A percentile compares a stretch with the other conserved stretches of the same genome.
These are phyloP conservation scores for Calocybe gangraenosa DNA, from an alignment of 768 basidiomycete species.

Conservation along the genomic window DNA sequence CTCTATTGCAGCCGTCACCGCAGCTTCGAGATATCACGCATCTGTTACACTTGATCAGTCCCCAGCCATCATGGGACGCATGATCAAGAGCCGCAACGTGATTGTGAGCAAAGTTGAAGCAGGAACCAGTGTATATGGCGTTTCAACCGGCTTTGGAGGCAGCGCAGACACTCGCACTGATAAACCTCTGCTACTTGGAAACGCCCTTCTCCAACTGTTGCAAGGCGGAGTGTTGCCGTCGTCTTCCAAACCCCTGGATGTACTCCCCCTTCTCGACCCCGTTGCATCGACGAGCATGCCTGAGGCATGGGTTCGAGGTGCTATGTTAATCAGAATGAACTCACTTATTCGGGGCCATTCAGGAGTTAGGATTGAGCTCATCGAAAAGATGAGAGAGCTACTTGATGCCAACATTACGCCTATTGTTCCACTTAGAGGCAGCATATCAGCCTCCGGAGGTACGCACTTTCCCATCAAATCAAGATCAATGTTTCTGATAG, in stretches of 20 bases:
- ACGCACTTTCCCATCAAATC: conserved; percentile 13
- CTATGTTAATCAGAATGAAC: conserved; percentile 85
- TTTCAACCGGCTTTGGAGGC: conserved; percentile 84
- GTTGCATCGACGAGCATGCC: conserved; percentile 72
- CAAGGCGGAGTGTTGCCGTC: conserved; percentile 73
- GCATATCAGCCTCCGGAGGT: conserved; percentile 83
- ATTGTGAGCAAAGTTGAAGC: conserved; percentile 64
- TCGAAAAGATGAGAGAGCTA: conserved; percentile 73
- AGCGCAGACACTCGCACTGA: conserved; percentile 83
- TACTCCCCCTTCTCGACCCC: conserved; percentile 70
- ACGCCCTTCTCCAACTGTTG: conserved; percentile 83
- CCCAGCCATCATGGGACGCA: conserved; percentile 40
- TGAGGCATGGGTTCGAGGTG: conserved; percentile 83
- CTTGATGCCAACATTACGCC: conserved; percentile 72
- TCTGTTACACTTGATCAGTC: conserved; percentile 48
- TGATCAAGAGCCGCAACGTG: conserved; percentile 60
- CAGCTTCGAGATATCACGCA: conserved; percentile 61
- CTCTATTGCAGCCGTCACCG: conserved; percentile 75
- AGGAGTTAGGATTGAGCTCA: conserved; percentile 76
- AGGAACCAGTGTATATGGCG: conserved; percentile 76
- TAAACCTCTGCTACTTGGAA: conserved; percentile 66
- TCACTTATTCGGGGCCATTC: conserved; percentile 87
- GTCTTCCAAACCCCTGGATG: conserved; percentile 38
- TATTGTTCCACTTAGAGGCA: conserved; percentile 78
- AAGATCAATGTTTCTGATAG: conserved; percentile 3